Conservation (phyloP, 257 asterid species). For the Lantana camara region DNA sequence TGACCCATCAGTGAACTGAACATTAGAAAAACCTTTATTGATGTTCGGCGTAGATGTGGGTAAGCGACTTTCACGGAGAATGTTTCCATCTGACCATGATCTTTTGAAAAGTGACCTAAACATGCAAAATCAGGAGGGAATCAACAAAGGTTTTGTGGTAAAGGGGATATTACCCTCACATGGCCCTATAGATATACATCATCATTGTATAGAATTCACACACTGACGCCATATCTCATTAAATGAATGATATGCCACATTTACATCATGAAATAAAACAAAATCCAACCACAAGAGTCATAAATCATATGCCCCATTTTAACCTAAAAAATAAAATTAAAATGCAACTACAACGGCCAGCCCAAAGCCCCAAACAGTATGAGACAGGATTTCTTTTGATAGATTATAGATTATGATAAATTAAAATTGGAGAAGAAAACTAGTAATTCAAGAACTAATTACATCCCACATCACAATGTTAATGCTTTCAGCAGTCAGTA, state of each 20-base stretch:
- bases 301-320: background rate
- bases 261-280: slow-evolving; percentile 2
- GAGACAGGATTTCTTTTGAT: too few relatives aligned
- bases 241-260: slow-evolving; percentile 17
- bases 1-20: slow-evolving; percentile 51
- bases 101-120: slow-evolving; percentile 67
- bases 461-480: background rate
- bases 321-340: slow-evolving; percentile 23
- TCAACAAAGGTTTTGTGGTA: too few relatives aligned
- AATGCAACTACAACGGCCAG: background rate
- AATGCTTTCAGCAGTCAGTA: background rate
- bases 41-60: slow-evolving; percentile 46
- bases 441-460: background rate
- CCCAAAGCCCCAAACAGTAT: too few relatives aligned
- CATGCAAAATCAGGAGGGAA: slow-evolving; percentile 30
- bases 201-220: too few relatives aligned
- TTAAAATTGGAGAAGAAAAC: too few relatives aligned
- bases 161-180: too few relatives aligned
- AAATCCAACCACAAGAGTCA: slow-evolving; percentile 3
- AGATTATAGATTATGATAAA: too few relatives aligned
- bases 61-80: slow-evolving; percentile 61
- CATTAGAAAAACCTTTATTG: slow-evolving; percentile 46
- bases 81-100: slow-evolving; percentile 90
- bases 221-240: slow-evolving; percentile 1
- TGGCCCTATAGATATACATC: too few relatives aligned